phyloP scores from a whole-genome alignment of 176 grass and related monocot species.

The Musa itinerans region DNA sequence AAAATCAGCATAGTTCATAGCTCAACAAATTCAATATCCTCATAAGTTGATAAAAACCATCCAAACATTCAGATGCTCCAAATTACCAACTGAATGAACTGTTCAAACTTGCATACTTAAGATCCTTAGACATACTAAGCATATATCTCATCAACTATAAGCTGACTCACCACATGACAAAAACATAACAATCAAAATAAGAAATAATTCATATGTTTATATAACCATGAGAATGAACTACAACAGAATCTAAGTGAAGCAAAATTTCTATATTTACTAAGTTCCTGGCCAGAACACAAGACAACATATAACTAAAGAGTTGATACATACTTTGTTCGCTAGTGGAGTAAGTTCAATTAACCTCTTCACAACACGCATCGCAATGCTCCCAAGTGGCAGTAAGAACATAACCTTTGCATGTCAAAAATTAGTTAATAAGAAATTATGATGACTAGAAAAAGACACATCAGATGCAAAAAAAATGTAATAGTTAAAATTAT shows the following conservation, averaged over 20 bases:
- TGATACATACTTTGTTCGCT: slow-evolving; percentile 47
- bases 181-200: not conserved
- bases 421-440: not conserved
- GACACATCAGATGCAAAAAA: not conserved
- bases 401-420: slow-evolving; percentile 67
- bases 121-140: no score
- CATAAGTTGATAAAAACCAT: no score
- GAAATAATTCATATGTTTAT: not conserved
- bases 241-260: not conserved
- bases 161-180: no score
- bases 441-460: slow-evolving; percentile 23
- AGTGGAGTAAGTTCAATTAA: slow-evolving; percentile 80
- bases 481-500: no score
- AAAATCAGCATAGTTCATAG: no score
- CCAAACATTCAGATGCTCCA: no score
- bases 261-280: not conserved
- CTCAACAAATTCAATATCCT: no score
- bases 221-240: not conserved
- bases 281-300: not conserved
- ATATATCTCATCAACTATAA: no score
- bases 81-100: no score
- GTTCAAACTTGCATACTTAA: no score
- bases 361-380: slow-evolving; percentile 63
- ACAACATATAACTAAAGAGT: slow-evolving; percentile 12
- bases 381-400: slow-evolving; percentile 84